phyloP scores from a whole-genome alignment of 1,284 basidiomycete genomes.

The Cutaneotrichosporon dermatis region DNA sequence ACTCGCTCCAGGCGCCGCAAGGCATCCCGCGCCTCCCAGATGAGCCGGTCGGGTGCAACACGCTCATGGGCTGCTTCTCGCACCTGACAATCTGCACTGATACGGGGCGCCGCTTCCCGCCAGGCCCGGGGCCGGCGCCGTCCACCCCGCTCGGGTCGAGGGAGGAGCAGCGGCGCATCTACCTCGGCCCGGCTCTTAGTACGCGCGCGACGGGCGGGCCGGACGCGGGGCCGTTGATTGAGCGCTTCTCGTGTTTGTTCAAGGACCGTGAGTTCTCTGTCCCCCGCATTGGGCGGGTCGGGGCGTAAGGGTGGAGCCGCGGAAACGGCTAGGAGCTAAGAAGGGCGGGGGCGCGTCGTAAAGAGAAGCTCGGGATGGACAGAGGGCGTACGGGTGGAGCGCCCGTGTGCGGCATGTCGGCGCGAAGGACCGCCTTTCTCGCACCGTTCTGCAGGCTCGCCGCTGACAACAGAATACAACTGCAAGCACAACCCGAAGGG shows the following conservation, averaged over 20 bases:
- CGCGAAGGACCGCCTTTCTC: no score
- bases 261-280: slow-evolving; percentile 38
- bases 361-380: no score
- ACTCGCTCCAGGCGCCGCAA: slow-evolving; percentile 3
- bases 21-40: slow-evolving; percentile 30
- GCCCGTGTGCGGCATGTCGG: no score
- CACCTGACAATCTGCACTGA: slow-evolving; percentile 26
- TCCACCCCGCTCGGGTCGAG: slow-evolving; percentile 34
- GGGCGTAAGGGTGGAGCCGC: no score
- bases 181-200: slow-evolving; percentile 40
- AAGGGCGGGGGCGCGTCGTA: no score
- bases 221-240: slow-evolving; percentile 45
- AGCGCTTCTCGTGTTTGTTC: slow-evolving; percentile 45
- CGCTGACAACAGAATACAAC: slow-evolving; percentile 35
- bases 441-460: background rate
- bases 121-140: slow-evolving; percentile 9
- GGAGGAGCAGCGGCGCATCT: slow-evolving; percentile 37
- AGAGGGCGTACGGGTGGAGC: no score
- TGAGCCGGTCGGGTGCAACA: slow-evolving; percentile 27
- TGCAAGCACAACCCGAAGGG: slow-evolving; percentile 43
- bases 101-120: slow-evolving; percentile 2
- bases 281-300: no score
- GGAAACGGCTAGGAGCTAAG: no score
- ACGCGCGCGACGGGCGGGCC: slow-evolving; percentile 44
- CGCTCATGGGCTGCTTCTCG: slow-evolving; percentile 37